These are phyloP conservation scores for Fusarium nodosum DNA, from an alignment of 2,329 filamentous ascomycete species.

Conservation along the genomic window DNA sequence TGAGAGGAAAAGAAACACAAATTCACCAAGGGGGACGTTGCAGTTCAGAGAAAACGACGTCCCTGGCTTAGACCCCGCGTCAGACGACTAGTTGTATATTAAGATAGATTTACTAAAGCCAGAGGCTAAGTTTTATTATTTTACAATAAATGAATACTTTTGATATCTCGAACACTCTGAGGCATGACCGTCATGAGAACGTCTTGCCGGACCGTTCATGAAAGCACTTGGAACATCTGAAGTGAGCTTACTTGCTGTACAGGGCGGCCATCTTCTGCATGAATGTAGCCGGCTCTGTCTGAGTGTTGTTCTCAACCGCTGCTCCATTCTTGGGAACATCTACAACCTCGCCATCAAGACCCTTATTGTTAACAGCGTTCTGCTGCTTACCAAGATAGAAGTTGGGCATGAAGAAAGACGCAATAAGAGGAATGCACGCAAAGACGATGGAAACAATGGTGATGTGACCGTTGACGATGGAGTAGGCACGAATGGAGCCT, in stretches of 20 bases:
- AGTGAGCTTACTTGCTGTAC: slow-evolving; percentile 18
- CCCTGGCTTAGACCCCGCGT: background rate
- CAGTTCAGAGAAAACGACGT: background rate
- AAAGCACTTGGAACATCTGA: rapidly evolving
- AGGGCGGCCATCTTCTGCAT: slow-evolving; percentile 25
- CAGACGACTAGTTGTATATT: background rate
- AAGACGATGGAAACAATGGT: slow-evolving; percentile 51
- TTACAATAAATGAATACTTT: background rate
- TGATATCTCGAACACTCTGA: rapidly evolving
- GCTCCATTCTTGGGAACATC: slow-evolving; percentile 41
- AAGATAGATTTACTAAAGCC: background rate
- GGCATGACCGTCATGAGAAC: rapidly evolving
- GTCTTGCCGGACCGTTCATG: rapidly evolving
- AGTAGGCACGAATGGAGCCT: slow-evolving; percentile 56
- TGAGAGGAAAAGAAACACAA: background rate
- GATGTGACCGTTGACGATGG: slow-evolving; percentile 54
- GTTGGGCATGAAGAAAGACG: slow-evolving; percentile 59
- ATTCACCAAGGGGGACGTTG: background rate
- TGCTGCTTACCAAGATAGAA: slow-evolving; percentile 56
- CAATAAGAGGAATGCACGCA: slow-evolving; percentile 52
- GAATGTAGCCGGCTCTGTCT: slow-evolving; percentile 12
- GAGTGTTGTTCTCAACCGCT: background rate
- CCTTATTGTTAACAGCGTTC: slow-evolving; percentile 54
- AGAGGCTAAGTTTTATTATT: background rate
- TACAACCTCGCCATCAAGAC: slow-evolving; percentile 51